Evolutionary conservation across 441 rosid species (phyloP).

Genomic region (Pelargonium myrrhifolium): DNA sequence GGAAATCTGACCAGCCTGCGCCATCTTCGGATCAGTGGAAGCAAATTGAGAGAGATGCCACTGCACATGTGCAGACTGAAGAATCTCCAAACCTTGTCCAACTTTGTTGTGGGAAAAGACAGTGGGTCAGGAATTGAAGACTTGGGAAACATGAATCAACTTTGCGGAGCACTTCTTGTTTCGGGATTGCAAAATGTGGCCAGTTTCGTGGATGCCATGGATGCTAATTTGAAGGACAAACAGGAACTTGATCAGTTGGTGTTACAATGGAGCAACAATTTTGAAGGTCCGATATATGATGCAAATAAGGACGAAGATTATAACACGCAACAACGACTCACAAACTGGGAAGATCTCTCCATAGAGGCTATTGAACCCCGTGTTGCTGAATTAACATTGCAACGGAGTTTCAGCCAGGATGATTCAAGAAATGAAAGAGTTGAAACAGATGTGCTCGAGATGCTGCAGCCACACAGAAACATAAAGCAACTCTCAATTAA

Average conservation of each 20-base stretch:
- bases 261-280: constrained; percentile 27
- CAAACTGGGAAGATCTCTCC: constrained; percentile 10
- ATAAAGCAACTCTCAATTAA: constrained; percentile 15
- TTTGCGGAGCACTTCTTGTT: constrained; percentile 24
- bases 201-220: constrained; percentile 21
- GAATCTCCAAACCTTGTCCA: constrained; percentile 25
- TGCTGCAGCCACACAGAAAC: constrained; percentile 21
- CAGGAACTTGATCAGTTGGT: constrained; percentile 19
- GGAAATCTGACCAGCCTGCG: constrained; percentile 22
- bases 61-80: constrained; percentile 25
- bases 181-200: constrained; percentile 26
- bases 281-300: constrained; percentile 15
- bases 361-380: constrained; percentile 17
- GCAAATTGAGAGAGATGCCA: constrained; percentile 33
- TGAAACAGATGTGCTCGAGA: constrained; percentile 19
- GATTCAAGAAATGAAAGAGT: constrained; percentile 15
- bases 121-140: constrained; percentile 25
- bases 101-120: constrained; percentile 23
- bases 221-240: constrained; percentile 32
- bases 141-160: constrained; percentile 23
- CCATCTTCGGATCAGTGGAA: constrained; percentile 29
- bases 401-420: background rate
- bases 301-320: constrained; percentile 19
- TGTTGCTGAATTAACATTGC: constrained; percentile 1
- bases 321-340: no score